A percentile compares a stretch with the other conserved stretches of the same genome.
Evolutionary conservation across 441 rosid species (phyloP).

Genomic region (Metrosideros polymorpha): DNA sequence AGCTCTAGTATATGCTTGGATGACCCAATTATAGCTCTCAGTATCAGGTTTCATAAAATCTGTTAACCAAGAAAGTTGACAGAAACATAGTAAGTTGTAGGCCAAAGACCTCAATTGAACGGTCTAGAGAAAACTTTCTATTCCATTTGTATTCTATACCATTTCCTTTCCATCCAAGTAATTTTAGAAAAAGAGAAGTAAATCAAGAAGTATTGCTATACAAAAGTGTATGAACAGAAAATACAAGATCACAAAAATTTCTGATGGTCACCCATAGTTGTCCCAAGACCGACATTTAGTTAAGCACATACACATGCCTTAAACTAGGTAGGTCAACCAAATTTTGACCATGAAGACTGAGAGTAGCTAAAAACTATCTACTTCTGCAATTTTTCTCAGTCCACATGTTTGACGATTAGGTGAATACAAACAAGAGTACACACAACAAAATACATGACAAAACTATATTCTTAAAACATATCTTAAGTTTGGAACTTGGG

Average conservation of each 20-base stretch:
- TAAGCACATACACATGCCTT: neutral
- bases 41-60: conserved; percentile 93
- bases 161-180: neutral
- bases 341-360: neutral
- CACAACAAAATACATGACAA: neutral
- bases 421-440: neutral
- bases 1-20: conserved; percentile 96
- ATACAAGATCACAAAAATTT: neutral
- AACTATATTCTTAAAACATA: neutral
- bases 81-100: conserved; percentile 1
- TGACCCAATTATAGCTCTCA: conserved; percentile 93
- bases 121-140: neutral
- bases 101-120: neutral
- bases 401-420: neutral
- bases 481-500: neutral
- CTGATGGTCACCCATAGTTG: neutral
- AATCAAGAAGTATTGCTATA: neutral
- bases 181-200: neutral
- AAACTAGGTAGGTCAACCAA: neutral
- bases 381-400: neutral
- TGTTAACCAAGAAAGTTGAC: conserved; percentile 22
- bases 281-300: neutral
- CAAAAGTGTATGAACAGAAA: neutral
- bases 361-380: neutral
- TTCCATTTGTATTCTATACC: neutral